Percentiles rank a stretch among this genome's conserved stretches.
Evolutionary conservation across 495 filamentous ascomycete genomes (phyloP).

Genomic region (Talaromyces nanjingensis): DNA sequence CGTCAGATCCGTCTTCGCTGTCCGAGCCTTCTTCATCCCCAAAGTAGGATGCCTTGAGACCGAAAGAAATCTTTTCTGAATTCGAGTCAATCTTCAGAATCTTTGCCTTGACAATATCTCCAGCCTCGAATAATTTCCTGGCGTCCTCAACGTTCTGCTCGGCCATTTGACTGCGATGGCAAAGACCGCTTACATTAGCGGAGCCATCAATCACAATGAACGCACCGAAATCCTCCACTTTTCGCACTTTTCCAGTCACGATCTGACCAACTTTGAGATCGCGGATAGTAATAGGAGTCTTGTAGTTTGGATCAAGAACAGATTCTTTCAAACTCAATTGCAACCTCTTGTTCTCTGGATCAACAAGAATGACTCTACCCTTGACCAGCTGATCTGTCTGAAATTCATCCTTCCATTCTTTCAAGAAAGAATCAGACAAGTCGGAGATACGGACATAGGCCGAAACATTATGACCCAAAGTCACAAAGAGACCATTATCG

Average conservation of each 20-base stretch:
- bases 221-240: constrained; percentile 89
- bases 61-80: constrained; percentile 73
- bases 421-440: constrained; percentile 82
- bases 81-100: constrained; percentile 69
- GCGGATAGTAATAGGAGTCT: constrained; percentile 56
- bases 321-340: constrained; percentile 85
- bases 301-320: constrained; percentile 70
- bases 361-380: constrained; percentile 67
- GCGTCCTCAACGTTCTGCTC: constrained; percentile 72
- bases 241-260: constrained; percentile 81
- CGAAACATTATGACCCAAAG: constrained; percentile 69
- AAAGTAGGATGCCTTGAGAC: constrained; percentile 89
- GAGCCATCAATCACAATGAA: constrained; percentile 87
- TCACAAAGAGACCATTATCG: constrained; percentile 79
- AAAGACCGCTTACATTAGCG: constrained; percentile 80
- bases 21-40: constrained; percentile 51
- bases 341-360: constrained; percentile 57
- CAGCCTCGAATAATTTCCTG: constrained; percentile 74
- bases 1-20: constrained; percentile 40
- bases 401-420: constrained; percentile 91
- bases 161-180: constrained; percentile 85
- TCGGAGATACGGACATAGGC: constrained; percentile 79
- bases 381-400: constrained; percentile 82
- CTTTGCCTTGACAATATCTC: constrained; percentile 86
- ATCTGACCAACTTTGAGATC: constrained; percentile 73